Base-by-base conservation (phyloP, 306 rosid species). In the Pyrus betulifolia region DNA sequence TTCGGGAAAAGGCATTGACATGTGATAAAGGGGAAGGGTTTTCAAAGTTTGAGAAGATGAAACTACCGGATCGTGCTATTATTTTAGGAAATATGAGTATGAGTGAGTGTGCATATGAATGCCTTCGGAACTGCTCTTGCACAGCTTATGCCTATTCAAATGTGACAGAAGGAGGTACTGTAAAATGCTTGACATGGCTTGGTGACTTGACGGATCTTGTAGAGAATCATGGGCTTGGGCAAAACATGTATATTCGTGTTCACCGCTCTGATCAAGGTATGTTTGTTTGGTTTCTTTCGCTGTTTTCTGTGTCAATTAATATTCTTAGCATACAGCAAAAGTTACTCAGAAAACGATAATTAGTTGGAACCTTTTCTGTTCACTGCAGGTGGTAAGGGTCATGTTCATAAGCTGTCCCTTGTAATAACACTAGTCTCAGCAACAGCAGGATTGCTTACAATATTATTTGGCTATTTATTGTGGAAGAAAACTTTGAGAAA, bases 61-160 rank as follows among this genome's bases (percentile, higher is more conserved):
- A 74, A 60, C 69, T 60, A 2, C 77, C 59, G 1, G 77, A 74
- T 61, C 45, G 27, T 27, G 31, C 45, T 60, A 22, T 61, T 27
- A 14, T 60, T 1, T 74, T 73, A 40, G n/a, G 62, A 9, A 74
- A 74, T 40, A 60, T 60, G 54, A 80, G 35, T 70, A 72, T 5
- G 2, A 84, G 6, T 13, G 89, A 83, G 67, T 87, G 91, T 70
- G 80, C 76, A 57, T 74, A 76, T 70, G 54, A 61, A 3, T 87
- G 93, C 78, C 52, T 67, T 65, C 79, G 28, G 22, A 81, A 78
- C 40, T 93, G 93, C 71, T 84, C 90, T 67, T 93, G 98, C 79
- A 80, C 76, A 28, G 96, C 93, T 57, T 90, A 89, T 79, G 86
- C 91, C 38, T 84, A 75, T 72, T 69, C 30, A 11, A 23, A 59